Evolutionary conservation across 306 rosid species (phyloP).

Genomic region (Oemleria cerasiformis): DNA sequence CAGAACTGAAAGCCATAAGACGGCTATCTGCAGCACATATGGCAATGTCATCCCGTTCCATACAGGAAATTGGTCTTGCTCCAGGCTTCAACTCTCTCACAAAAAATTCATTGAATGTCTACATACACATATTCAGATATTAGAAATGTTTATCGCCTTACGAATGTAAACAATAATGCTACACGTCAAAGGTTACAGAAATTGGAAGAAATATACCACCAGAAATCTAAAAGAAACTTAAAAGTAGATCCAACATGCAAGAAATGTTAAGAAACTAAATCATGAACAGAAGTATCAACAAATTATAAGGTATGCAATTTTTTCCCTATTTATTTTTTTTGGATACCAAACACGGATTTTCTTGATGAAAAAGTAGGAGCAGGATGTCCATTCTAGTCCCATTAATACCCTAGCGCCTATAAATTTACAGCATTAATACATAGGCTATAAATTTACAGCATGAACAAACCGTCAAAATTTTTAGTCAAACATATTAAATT

Average conservation of each 20-base stretch:
- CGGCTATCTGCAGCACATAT: constrained; percentile 93
- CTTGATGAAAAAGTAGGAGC: background rate
- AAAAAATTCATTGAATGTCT: constrained; percentile 95
- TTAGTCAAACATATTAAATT: background rate
- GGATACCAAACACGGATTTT: background rate
- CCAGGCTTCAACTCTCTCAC: constrained; percentile 84
- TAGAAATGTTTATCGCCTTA: constrained; percentile 8
- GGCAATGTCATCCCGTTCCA: constrained; percentile 70
- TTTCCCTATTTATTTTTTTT: background rate
- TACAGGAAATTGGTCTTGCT: constrained; percentile 64
- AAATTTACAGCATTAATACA: background rate
- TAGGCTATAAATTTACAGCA: background rate
- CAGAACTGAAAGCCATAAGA: constrained; percentile 73
- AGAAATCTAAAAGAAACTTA: background rate
- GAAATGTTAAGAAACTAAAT: background rate
- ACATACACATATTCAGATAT: constrained; percentile 26
- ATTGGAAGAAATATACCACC: background rate
- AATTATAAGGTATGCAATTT: background rate
- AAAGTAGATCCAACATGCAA: background rate
- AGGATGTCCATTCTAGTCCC: background rate
- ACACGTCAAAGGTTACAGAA: background rate
- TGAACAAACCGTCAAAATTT: background rate
- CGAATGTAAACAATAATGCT: background rate
- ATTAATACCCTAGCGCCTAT: background rate
- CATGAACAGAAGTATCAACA: background rate